Conservation (phyloP, 108 stramenopile genomes). For the Cyclotella atomus region DNA sequence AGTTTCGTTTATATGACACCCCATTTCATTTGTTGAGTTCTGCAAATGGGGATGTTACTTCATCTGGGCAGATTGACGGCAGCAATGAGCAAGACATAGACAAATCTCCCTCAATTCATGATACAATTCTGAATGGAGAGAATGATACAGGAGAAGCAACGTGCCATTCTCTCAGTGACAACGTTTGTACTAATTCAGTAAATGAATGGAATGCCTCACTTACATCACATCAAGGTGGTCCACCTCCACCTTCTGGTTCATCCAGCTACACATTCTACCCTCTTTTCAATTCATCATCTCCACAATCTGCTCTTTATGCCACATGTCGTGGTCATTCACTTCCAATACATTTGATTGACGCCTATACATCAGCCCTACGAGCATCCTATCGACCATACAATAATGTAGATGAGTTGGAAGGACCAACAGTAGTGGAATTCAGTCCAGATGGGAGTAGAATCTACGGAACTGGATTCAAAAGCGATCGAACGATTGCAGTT, state of each 20-base stretch:
- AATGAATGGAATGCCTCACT: conserved; percentile 64
- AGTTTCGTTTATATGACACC: conserved; percentile 77
- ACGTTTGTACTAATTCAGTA: background rate
- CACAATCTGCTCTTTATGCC: conserved; percentile 18
- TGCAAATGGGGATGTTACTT: background rate
- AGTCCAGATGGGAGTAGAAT: conserved; percentile 63
- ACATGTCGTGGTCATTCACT: conserved; percentile 56
- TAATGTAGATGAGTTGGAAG: conserved; percentile 79
- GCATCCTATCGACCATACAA: conserved; percentile 84
- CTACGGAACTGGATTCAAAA: conserved; percentile 71
- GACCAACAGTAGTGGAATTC: conserved; percentile 70
- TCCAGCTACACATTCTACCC: conserved; percentile 82
- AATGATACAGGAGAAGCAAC: no score
- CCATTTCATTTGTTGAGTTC: conserved; percentile 28
- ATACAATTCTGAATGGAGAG: no score
- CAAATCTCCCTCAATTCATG: no score
- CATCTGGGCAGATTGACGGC: background rate
- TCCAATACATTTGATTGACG: conserved; percentile 84
- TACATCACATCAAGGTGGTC: conserved; percentile 62
- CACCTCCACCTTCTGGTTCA: conserved; percentile 51
- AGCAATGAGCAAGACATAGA: no score
- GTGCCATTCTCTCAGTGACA: conserved; percentile 30
- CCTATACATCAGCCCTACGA: conserved; percentile 75
- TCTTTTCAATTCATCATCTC: conserved; percentile 62
- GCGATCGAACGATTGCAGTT: conserved; percentile 72